These are phyloP conservation scores for Hericium erinaceus DNA, from an alignment of 768 basidiomycete species.

Conservation along the genomic window DNA sequence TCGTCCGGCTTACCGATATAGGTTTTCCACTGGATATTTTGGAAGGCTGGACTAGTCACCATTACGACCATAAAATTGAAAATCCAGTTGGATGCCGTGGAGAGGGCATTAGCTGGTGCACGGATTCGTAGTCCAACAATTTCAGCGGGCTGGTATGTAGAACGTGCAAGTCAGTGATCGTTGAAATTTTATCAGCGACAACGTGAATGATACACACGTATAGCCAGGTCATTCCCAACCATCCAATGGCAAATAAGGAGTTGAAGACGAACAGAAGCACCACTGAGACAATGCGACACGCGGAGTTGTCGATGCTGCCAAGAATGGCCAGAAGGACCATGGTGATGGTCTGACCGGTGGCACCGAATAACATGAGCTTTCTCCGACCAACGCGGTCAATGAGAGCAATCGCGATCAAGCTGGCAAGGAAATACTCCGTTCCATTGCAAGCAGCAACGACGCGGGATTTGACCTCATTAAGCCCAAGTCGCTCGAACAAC, in stretches of 20 bases:
- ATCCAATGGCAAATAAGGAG: slow-evolving; percentile 60
- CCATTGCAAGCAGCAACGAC: slow-evolving; percentile 61
- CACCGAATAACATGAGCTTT: slow-evolving; percentile 62
- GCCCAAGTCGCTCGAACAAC: slow-evolving; percentile 49
- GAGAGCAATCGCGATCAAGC: slow-evolving; percentile 59
- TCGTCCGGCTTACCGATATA: slow-evolving; percentile 36
- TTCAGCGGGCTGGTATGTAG: slow-evolving; percentile 43
- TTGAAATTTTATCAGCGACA: neutral
- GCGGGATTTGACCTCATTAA: slow-evolving; percentile 47
- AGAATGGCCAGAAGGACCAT: slow-evolving; percentile 54
- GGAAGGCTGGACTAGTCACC: slow-evolving; percentile 52
- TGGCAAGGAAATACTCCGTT: slow-evolving; percentile 65
- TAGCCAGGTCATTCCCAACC: slow-evolving; percentile 66
- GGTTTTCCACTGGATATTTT: slow-evolving; percentile 48
- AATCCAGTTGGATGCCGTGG: slow-evolving; percentile 44
- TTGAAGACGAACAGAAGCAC: slow-evolving; percentile 63
- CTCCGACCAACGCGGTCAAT: slow-evolving; percentile 70
- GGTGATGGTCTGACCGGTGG: slow-evolving; percentile 46
- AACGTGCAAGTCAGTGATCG: neutral
- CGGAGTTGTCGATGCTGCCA: slow-evolving; percentile 40
- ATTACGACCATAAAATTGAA: slow-evolving; percentile 55
- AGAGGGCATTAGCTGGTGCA: slow-evolving; percentile 55
- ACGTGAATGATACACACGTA: slow-evolving; percentile 33
- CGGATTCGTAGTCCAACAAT: slow-evolving; percentile 53
- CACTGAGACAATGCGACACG: slow-evolving; percentile 40